Evolutionary conservation across 768 basidiomycete genomes (phyloP).

Genomic region (Rhodotorula kratochvilovae): DNA sequence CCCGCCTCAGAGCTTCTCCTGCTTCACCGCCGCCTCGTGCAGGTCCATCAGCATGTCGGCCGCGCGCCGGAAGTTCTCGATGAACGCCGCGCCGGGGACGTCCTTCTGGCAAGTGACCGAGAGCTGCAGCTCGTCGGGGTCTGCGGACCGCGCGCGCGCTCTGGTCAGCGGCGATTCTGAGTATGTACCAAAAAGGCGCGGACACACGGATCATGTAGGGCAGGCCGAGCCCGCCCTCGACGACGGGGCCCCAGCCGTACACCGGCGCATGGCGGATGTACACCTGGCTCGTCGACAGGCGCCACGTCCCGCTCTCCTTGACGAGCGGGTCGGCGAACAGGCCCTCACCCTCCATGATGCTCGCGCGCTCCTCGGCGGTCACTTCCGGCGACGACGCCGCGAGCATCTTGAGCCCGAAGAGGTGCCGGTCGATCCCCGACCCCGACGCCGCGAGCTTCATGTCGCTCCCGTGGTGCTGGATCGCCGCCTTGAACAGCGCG

Average conservation of each 20-base stretch:
- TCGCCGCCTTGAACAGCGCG: slow-evolving; percentile 66
- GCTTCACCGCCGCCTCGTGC: slow-evolving; percentile 11
- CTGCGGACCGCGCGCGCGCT: slow-evolving; percentile 7
- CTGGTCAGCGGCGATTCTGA: too few relatives aligned
- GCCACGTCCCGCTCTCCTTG: slow-evolving; percentile 80
- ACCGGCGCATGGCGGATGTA: slow-evolving; percentile 43
- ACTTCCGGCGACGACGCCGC: slow-evolving; percentile 46
- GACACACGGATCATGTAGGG: slow-evolving; percentile 66
- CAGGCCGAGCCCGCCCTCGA: slow-evolving; percentile 84
- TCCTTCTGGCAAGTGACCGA: slow-evolving; percentile 34
- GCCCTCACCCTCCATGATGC: background rate
- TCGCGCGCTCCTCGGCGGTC: slow-evolving; percentile 2
- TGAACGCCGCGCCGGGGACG: slow-evolving; percentile 20
- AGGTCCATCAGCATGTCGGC: slow-evolving; percentile 43
- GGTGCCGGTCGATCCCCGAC: slow-evolving; percentile 85
- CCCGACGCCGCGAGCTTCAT: slow-evolving; percentile 83
- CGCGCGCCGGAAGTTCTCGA: slow-evolving; percentile 35
- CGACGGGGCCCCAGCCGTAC: slow-evolving; percentile 74
- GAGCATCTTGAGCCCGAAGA: slow-evolving; percentile 84
- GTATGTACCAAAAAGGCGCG: background rate
- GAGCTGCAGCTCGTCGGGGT: slow-evolving; percentile 40
- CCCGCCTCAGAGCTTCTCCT: background rate
- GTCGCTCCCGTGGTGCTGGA: slow-evolving; percentile 73
- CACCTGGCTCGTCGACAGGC: slow-evolving; percentile 82
- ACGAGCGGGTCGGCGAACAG: slow-evolving; percentile 54